phyloP scores from a whole-genome alignment of 2,329 filamentous ascomycete genomes.

The Lachnellula occidentalis region DNA sequence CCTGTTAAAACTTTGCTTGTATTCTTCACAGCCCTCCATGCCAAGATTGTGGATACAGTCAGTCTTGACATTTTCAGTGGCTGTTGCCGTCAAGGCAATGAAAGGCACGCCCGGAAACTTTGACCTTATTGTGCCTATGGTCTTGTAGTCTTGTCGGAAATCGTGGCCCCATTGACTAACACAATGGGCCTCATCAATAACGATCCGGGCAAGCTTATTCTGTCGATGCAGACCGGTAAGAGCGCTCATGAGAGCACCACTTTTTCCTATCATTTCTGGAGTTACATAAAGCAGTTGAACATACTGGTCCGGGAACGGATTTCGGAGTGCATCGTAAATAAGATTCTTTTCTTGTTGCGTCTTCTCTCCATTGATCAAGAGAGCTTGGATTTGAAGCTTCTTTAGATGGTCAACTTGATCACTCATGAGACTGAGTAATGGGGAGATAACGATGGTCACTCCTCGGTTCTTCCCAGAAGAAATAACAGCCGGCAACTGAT shows the following conservation, averaged over 20 bases:
- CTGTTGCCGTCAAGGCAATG: conserved; percentile 93
- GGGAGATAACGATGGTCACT: conserved; percentile 91
- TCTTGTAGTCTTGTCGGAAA: conserved; percentile 93
- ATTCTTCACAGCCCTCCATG: conserved; percentile 69
- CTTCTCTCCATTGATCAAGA: conserved; percentile 75
- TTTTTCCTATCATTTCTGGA: conserved; percentile 93
- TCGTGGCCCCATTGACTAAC: conserved; percentile 99
- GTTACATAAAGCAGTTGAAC: conserved; percentile 92
- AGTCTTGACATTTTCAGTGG: conserved; percentile 84
- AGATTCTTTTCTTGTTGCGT: conserved; percentile 57
- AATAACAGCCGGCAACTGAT: conserved; percentile 86
- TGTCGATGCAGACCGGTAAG: conserved; percentile 64
- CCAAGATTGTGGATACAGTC: conserved; percentile 90
- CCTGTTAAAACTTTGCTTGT: conserved; percentile 94
- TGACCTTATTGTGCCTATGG: conserved; percentile 66
- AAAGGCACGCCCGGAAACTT: conserved; percentile 76
- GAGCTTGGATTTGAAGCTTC: conserved; percentile 70
- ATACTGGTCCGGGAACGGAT: conserved; percentile 63
- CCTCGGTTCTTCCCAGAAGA: conserved; percentile 74
- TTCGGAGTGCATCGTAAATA: conserved; percentile 56
- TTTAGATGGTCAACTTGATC: conserved; percentile 86
- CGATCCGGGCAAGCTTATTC: conserved; percentile 75
- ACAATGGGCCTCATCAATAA: conserved; percentile 98
- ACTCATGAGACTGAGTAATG: conserved; percentile 91
- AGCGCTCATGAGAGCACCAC: conserved; percentile 57